Percentiles rank a stretch among this genome's conserved stretches.
Evolutionary conservation across 2,329 filamentous ascomycete genomes (phyloP).

Genomic region (Aspergillus sp.): DNA sequence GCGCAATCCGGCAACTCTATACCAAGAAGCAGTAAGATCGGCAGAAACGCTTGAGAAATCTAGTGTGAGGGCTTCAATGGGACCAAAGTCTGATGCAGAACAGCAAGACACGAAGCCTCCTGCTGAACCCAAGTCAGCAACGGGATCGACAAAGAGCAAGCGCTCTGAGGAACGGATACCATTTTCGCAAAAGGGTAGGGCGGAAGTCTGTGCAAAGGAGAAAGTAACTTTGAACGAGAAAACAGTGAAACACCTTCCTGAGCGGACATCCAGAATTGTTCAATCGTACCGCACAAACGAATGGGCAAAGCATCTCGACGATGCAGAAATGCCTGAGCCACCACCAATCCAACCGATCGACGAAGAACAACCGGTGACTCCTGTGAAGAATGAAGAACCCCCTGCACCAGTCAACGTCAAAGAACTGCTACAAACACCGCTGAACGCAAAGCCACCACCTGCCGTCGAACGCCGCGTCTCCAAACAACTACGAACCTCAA

Average conservation of each 20-base stretch:
- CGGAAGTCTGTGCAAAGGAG: slow-evolving; percentile 7
- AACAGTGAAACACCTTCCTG: slow-evolving; percentile 54
- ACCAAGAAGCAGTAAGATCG: not conserved
- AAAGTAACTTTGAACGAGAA: slow-evolving; percentile 25
- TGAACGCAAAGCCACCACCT: slow-evolving; percentile 43
- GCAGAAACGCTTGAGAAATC: not conserved
- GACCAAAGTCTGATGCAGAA: not conserved
- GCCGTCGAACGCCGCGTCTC: slow-evolving; percentile 17
- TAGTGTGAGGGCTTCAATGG: not conserved
- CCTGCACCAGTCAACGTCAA: slow-evolving; percentile 57
- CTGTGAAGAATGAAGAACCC: slow-evolving; percentile 39
- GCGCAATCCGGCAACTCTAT: not conserved
- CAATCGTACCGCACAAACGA: slow-evolving; percentile 86
- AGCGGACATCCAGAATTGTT: slow-evolving; percentile 67
- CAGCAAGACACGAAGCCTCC: not conserved
- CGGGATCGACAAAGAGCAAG: not conserved
- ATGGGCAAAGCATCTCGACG: slow-evolving; percentile 84
- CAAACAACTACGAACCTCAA: slow-evolving; percentile 6
- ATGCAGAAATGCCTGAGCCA: slow-evolving; percentile 65
- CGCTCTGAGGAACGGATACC: not conserved
- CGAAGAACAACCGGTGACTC: slow-evolving; percentile 26
- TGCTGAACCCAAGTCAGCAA: not conserved
- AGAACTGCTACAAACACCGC: slow-evolving; percentile 59
- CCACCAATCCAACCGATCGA: slow-evolving; percentile 40
- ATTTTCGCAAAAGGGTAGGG: slow-evolving; percentile 3